These are phyloP conservation scores for Rachicladosporium sp. DNA, from an alignment of 2,329 filamentous ascomycete genomes.

Conservation along the genomic window DNA sequence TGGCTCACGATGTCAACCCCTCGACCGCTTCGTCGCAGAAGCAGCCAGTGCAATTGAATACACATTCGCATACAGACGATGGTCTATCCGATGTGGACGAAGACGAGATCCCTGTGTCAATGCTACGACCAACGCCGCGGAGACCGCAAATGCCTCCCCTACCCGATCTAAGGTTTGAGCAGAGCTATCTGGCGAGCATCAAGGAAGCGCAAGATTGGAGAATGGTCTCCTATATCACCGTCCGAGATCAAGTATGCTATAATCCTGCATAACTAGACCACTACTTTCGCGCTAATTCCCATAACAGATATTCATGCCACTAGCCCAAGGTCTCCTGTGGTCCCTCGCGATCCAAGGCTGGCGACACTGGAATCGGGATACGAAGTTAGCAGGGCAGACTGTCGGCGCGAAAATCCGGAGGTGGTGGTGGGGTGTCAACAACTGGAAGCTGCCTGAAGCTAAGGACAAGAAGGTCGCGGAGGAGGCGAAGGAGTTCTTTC, in stretches of 20 bases:
- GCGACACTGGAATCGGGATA: slow-evolving; percentile 76
- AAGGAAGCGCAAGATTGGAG: slow-evolving; percentile 66
- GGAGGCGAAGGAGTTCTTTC: slow-evolving; percentile 19
- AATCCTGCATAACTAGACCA: not conserved
- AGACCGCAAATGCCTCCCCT: slow-evolving; percentile 53
- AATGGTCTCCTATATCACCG: slow-evolving; percentile 70
- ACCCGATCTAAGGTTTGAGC: slow-evolving; percentile 85
- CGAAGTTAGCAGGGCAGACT: slow-evolving; percentile 62
- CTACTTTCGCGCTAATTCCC: slow-evolving; percentile 3
- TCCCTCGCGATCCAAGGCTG: slow-evolving; percentile 75
- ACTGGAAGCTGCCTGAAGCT: slow-evolving; percentile 58
- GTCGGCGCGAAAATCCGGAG: slow-evolving; percentile 65
- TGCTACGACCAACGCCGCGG: slow-evolving; percentile 45
- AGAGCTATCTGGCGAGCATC: slow-evolving; percentile 91
- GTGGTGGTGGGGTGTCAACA: slow-evolving; percentile 94
- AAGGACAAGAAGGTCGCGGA: slow-evolving; percentile 22
- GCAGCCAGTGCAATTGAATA: slow-evolving; percentile 42
- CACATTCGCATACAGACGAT: slow-evolving; percentile 16
- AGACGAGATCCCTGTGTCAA: slow-evolving; percentile 57
- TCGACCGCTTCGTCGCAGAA: slow-evolving; percentile 60
- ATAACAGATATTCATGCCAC: slow-evolving; percentile 63
- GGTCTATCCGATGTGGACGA: slow-evolving; percentile 37
- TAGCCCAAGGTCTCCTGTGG: slow-evolving; percentile 81
- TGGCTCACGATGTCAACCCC: slow-evolving; percentile 65
- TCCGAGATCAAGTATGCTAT: slow-evolving; percentile 65